Evolutionary conservation across 805 yeast genomes (phyloP), one percentile per base, ranked within the genome.

Genomic region (Yarrowia sp.): DNA sequence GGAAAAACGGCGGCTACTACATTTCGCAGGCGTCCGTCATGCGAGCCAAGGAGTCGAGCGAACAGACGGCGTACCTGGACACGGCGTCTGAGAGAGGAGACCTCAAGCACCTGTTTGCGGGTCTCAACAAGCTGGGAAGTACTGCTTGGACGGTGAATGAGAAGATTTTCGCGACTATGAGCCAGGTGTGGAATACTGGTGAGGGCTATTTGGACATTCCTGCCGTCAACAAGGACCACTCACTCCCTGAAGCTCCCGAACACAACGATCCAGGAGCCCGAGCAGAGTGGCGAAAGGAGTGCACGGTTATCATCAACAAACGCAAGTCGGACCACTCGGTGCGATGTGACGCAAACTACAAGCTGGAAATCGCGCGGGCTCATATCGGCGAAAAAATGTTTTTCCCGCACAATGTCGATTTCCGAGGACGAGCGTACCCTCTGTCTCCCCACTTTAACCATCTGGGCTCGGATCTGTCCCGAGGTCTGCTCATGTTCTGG

Each of bases 91-190:
- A 86, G 38, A 82, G 88, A 36, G 86, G 87, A 10, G 86, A 85
- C 61, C 79, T 95, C 70, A 86, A 86, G 49, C 79, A 82, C 14
- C 89, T 95, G 15, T 90, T 88, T 74, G 84, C 86, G 64, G 98
- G 98, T 4, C 82, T 93, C 70, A 92, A 92, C 75, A 94, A 90
- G 14, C 79, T 94, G 68, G 98, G 98, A 8, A 80, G 83, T 48
- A 90, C 98, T 1, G 84, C 97, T 0, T 95, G 99, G 99, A 90
- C 98, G 0, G 88, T 95, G 42, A 95, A 95, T 77, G 85, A 86
- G 66, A 82, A 80, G 32, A 81, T 95, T 7, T 87, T 91, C 71
- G 83, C 87, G 42, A 83, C 90, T 3, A 83, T 95, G 73, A 85
- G 91, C 3, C 81, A 87, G 70, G 87, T 89, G 69, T 95, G 99